Percentiles rank a stretch among this genome's conserved stretches.
Evolutionary conservation across 1,284 basidiomycete species (phyloP).

Genomic region (Tremellales sp.): DNA sequence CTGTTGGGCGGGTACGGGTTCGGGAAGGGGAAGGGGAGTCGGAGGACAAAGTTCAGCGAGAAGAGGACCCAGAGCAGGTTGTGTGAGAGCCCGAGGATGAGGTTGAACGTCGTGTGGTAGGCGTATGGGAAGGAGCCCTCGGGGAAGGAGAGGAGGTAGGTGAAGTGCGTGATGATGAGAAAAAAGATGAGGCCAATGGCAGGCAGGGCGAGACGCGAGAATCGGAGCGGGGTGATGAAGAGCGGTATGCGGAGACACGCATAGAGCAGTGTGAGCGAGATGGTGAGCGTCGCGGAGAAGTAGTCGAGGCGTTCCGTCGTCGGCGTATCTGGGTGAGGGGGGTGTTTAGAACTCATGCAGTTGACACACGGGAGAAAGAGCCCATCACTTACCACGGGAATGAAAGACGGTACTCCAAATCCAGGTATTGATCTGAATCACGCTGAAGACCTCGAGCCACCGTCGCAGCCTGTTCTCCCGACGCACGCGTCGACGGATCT

Average conservation of each 20-base stretch:
- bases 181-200: constrained; percentile 20
- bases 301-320: constrained; percentile 90
- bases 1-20: constrained; percentile 34
- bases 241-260: constrained; percentile 72
- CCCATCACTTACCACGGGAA: constrained; percentile 62
- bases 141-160: constrained; percentile 58
- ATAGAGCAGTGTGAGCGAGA: constrained; percentile 70
- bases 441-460: constrained; percentile 67
- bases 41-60: constrained; percentile 56
- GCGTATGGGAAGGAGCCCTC: constrained; percentile 77
- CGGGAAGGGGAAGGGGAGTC: constrained; percentile 26
- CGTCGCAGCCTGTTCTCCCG: constrained; percentile 63
- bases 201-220: constrained; percentile 23
- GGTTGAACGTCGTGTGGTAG: constrained; percentile 89
- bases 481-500: constrained; percentile 55
- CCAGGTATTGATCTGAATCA: constrained; percentile 85
- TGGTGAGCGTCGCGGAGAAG: constrained; percentile 84
- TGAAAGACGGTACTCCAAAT: constrained; percentile 90
- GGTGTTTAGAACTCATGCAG: no score
- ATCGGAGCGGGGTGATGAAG: constrained; percentile 47
- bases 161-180: constrained; percentile 39
- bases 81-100: constrained; percentile 63
- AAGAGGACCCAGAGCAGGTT: constrained; percentile 82
- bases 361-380: neutral
- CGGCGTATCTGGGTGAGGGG: constrained; percentile 62